phyloP scores from a whole-genome alignment of 2,329 filamentous ascomycete species.

The Biscogniauxia mediterranea region DNA sequence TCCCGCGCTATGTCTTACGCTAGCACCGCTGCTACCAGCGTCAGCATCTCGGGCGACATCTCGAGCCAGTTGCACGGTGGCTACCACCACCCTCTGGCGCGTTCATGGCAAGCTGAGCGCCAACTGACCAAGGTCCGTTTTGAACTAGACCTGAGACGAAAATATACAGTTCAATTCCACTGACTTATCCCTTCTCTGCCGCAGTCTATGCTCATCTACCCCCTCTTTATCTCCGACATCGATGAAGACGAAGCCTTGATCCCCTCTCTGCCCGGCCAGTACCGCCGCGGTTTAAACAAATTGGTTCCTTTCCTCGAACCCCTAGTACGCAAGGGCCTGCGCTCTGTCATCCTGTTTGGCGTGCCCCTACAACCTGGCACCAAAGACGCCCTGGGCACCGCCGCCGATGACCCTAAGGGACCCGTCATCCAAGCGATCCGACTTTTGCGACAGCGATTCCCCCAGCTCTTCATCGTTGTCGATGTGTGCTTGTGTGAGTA shows the following conservation, averaged over 20 bases:
- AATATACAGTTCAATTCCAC: too few relatives aligned
- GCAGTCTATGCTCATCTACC: conserved; percentile 97
- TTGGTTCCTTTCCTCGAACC: conserved; percentile 81
- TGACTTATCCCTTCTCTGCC: background rate
- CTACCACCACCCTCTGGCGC: conserved; percentile 75
- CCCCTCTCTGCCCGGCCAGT: conserved; percentile 85
- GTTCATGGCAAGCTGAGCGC: conserved; percentile 80
- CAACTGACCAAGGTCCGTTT: conserved; percentile 75
- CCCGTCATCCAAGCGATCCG: conserved; percentile 88
- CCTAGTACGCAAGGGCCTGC: conserved; percentile 83
- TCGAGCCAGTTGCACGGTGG: conserved; percentile 81
- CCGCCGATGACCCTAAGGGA: conserved; percentile 88
- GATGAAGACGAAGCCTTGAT: conserved; percentile 90
- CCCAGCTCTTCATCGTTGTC: conserved; percentile 83
- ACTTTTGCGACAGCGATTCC: conserved; percentile 80
- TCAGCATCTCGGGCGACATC: conserved; percentile 72
- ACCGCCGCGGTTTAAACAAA: conserved; percentile 84
- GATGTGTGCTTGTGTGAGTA: conserved; percentile 99
- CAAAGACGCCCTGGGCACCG: conserved; percentile 89
- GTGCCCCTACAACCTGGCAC: conserved; percentile 77
- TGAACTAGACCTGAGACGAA: too few relatives aligned
- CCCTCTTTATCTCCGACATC: conserved; percentile 91
- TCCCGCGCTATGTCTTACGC: conserved; percentile 65
- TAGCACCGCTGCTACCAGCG: conserved; percentile 65
- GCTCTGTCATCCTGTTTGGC: conserved; percentile 92